Conservation (phyloP, 2,329 filamentous ascomycete genomes). For the Scedosporium apiospermum region DNA sequence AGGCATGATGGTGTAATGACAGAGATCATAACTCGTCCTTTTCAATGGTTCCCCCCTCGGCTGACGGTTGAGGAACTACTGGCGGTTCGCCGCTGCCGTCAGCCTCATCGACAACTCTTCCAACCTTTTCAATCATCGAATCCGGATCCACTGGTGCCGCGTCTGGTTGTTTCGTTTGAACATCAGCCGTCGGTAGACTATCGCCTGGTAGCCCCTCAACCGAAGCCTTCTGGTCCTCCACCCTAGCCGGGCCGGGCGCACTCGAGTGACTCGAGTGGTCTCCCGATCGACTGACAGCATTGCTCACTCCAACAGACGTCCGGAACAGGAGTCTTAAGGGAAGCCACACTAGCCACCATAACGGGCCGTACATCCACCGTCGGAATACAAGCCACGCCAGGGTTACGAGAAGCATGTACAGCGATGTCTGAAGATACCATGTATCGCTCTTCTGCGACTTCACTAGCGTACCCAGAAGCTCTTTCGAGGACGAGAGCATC, state of each 20-base stretch:
- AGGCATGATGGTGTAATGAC: background rate
- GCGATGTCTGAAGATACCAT: conserved; percentile 89
- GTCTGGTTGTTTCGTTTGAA: conserved; percentile 16
- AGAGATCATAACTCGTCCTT: conserved; percentile 7
- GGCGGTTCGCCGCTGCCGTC: conserved; percentile 16
- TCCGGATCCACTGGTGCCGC: conserved; percentile 21
- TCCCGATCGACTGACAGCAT: conserved; percentile 33
- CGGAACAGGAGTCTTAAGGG: conserved; percentile 63
- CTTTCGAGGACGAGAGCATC: conserved; percentile 64
- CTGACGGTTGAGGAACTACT: conserved; percentile 24
- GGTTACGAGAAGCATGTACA: conserved; percentile 72
- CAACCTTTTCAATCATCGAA: conserved; percentile 42
- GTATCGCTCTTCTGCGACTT: conserved; percentile 91
- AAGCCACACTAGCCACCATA: conserved; percentile 82
- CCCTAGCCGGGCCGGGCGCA: conserved; percentile 18
- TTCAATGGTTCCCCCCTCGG: conserved; percentile 18
- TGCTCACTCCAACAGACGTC: conserved; percentile 44
- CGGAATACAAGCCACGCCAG: conserved; percentile 81
- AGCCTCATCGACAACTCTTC: conserved; percentile 38
- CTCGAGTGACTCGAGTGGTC: conserved; percentile 14
- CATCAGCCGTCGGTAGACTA: conserved; percentile 40
- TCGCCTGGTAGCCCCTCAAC: conserved; percentile 28
- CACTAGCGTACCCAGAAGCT: conserved; percentile 68
- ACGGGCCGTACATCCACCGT: conserved; percentile 75
- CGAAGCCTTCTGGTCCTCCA: conserved; percentile 14